Base-by-base conservation (phyloP, 495 filamentous ascomycete species). In the Cladorrhinum samala region DNA sequence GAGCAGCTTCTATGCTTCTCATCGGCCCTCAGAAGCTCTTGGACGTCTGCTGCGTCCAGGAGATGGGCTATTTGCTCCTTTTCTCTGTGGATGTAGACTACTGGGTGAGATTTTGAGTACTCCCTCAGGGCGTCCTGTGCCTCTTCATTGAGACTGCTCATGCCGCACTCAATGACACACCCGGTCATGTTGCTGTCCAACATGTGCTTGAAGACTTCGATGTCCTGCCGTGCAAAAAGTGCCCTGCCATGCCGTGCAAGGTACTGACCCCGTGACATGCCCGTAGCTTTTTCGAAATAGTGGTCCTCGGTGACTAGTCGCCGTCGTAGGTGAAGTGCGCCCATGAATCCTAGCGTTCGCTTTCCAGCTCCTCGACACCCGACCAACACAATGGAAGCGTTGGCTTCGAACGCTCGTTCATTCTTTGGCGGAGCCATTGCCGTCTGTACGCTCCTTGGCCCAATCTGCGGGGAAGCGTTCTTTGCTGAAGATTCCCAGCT, bases 301-400 rank as follows among this genome's bases (percentile, higher is more conserved):
- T 80, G 76, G 60, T 90, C 86, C 47, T 82, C 79, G 50, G 87
- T 87, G 43, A 89, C 81, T 19, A 91, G 74, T 19, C 83, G 80
- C 11, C 85, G 78, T 13, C 81, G 80, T 14, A 85, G 83, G 54
- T 83, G 77, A 18, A 84, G 84, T 2, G 86, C 84, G n/a, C 84
- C 81, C 43, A 92, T 87, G 56, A 91, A 83, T 1, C 83, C 87
- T 9, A 92, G 73, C 16, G 84, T 88, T 4, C 85, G 83, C 63
- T 91, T 91, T 13, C 87, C 87, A 4, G 85, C 83, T 2, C 88
- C 86, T 16, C 84, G 83, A 49, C 86, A 81, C 18, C 88, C 88
- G 20, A 90, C 78, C 17, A 92, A 73, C 1, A 89, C 84, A 47
- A 92, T 80, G 1, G 87, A 88, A 2, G 84, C 82, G 56, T 83